Conservation (phyloP, 768 basidiomycete species). For the Agrocybe chaxingu region DNA sequence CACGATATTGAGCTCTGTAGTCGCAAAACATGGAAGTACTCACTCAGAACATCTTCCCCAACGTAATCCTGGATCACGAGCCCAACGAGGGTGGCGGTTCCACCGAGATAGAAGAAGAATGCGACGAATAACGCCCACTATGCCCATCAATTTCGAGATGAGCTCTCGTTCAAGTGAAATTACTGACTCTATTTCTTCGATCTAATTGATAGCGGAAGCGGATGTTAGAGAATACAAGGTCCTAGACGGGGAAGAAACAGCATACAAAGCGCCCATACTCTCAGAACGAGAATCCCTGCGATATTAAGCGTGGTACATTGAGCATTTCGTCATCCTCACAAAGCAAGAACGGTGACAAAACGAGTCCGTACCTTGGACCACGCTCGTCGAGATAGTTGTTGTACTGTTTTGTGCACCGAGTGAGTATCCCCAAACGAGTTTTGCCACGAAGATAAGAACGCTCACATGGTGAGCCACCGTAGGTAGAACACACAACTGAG, state of each 20-base stretch:
- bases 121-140: constrained; percentile 14
- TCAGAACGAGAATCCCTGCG: constrained; percentile 21
- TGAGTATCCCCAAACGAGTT: not conserved
- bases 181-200: constrained; percentile 13
- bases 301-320: not conserved
- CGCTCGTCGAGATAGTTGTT: constrained; percentile 14
- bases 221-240: not conserved
- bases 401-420: constrained; percentile 8
- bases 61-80: constrained; percentile 24
- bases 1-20: not conserved
- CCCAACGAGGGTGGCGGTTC: constrained; percentile 19
- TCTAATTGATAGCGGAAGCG: constrained; percentile 7
- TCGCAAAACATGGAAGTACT: not conserved
- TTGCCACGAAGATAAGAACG: not conserved
- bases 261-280: constrained; percentile 26
- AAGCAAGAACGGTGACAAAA: not conserved
- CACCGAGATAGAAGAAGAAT: constrained; percentile 25
- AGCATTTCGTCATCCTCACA: not conserved
- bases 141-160: not conserved
- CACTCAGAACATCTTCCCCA: constrained; percentile 22
- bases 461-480: constrained; percentile 25
- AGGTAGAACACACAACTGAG: constrained; percentile 26
- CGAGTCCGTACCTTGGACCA: constrained; percentile 16
- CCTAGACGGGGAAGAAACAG: not conserved
- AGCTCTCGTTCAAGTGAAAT: not conserved